Percentiles rank a stretch among this genome's conserved stretches.
These are phyloP conservation scores for Lippia alba DNA, from an alignment of 305 asterid genomes.

Conservation along the genomic window DNA sequence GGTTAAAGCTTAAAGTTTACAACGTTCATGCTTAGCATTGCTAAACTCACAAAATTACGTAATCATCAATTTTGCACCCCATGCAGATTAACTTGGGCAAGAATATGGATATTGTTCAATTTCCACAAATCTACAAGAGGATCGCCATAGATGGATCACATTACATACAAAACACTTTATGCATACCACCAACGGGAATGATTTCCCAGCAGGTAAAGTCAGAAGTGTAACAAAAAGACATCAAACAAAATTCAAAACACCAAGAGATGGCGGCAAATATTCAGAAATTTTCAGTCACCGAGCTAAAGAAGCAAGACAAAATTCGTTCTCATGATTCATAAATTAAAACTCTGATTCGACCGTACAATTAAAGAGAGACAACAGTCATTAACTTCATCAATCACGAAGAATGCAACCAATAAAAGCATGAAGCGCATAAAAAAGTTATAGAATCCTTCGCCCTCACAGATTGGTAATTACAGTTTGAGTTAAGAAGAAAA, in stretches of 20 bases:
- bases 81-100: no score
- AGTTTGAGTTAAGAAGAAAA: constrained; percentile 7
- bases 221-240: background rate
- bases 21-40: background rate
- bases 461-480: constrained; percentile 6
- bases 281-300: background rate
- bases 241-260: background rate
- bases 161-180: background rate
- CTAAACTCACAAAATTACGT: background rate
- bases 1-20: background rate
- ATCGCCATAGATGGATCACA: no score
- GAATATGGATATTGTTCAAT: no score
- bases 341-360: background rate
- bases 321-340: background rate
- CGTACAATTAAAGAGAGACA: background rate
- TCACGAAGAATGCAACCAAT: background rate
- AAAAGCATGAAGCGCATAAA: background rate
- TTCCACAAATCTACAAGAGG: no score
- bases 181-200: background rate
- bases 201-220: background rate
- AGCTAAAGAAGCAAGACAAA: background rate
- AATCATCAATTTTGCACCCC: no score
- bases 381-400: background rate
- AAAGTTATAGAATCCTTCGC: background rate
- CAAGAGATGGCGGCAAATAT: background rate